phyloP scores from a whole-genome alignment of 257 asterid species.

The Solanum arcanum region DNA sequence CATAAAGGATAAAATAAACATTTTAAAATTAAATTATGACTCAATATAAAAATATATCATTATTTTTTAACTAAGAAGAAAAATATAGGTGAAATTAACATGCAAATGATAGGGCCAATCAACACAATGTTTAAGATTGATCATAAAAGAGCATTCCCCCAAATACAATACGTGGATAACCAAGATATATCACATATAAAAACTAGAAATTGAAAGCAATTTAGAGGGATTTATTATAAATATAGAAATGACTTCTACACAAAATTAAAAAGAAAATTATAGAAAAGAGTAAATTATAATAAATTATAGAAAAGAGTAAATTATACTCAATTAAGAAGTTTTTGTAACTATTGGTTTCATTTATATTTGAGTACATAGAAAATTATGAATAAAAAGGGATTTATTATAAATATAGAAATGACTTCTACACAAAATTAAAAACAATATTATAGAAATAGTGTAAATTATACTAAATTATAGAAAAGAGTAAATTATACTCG shows the following conservation, averaged over 20 bases:
- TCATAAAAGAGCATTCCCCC: background rate
- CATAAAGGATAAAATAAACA: accelerated
- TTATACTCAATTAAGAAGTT: background rate
- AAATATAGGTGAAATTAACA: too few species aligned
- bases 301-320: too few species aligned
- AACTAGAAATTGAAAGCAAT: background rate
- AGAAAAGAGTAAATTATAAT: too few species aligned
- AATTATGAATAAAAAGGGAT: too few species aligned
- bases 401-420: too few species aligned
- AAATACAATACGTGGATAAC: background rate
- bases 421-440: background rate
- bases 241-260: background rate
- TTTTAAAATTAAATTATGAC: too few species aligned
- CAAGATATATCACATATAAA: background rate
- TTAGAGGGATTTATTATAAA: too few species aligned
- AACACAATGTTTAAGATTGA: background rate
- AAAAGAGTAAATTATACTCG: background rate
- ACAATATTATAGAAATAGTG: too few species aligned
- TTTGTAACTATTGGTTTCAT: background rate
- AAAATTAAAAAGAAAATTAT: too few species aligned
- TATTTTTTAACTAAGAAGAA: accelerated
- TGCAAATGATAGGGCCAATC: background rate
- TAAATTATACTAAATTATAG: too few species aligned
- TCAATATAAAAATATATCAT: too few species aligned
- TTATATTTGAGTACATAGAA: background rate